phyloP scores from a whole-genome alignment of 2,329 filamentous ascomycete species.

The Pseudogymnoascus sp. region DNA sequence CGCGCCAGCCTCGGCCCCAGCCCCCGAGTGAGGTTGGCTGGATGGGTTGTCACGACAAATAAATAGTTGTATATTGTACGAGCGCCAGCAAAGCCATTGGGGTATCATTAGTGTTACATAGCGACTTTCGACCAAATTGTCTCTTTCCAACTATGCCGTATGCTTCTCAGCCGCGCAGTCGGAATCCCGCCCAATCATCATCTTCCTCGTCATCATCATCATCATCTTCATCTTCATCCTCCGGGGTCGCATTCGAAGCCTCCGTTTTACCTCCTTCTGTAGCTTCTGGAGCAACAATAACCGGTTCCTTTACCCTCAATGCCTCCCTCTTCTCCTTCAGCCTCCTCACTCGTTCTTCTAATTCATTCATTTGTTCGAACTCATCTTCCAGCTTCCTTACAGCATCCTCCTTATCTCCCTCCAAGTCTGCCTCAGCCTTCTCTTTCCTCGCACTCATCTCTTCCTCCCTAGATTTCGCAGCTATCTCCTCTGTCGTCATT shows the following conservation, averaged over 20 bases:
- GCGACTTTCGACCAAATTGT: neutral
- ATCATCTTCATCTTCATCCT: constrained; percentile 37
- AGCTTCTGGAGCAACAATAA: constrained; percentile 21
- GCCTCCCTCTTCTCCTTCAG: constrained; percentile 67
- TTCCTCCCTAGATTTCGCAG: constrained; percentile 44
- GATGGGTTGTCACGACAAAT: neutral
- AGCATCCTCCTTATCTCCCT: constrained; percentile 70
- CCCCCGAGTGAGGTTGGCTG: neutral
- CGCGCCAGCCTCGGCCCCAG: neutral
- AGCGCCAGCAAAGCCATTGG: neutral
- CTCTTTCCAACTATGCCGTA: neutral
- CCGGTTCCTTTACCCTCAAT: constrained; percentile 40
- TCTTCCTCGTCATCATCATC: constrained; percentile 39
- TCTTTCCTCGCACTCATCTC: constrained; percentile 41
- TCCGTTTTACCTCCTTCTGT: constrained; percentile 22
- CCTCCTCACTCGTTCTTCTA: constrained; percentile 63
- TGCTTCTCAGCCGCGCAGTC: constrained; percentile 12
- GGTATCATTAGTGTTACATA: constrained; percentile 10
- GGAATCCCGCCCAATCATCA: constrained; percentile 54
- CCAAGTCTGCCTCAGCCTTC: constrained; percentile 47
- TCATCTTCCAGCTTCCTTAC: constrained; percentile 65
- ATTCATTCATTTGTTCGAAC: constrained; percentile 74
- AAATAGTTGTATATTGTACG: neutral
- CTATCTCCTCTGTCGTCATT: constrained; percentile 56
- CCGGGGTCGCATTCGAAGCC: constrained; percentile 26